Evolutionary conservation across 805 yeast genomes (phyloP), one percentile per base, ranked within the genome.

Genomic region (Yarrowia osloensis): DNA sequence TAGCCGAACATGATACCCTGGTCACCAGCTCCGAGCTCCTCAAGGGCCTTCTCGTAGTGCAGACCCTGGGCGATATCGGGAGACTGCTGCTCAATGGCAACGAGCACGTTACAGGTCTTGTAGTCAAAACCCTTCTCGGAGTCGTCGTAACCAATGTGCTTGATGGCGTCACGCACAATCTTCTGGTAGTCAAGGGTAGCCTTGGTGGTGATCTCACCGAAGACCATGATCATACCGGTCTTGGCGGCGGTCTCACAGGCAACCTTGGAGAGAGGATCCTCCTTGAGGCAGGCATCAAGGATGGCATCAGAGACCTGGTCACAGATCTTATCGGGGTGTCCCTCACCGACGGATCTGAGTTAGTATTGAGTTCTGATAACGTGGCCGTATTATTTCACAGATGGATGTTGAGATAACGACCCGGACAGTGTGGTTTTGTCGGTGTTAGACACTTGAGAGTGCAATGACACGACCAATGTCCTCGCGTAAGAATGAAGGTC

Each of bases 1-100:
- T 95, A 95, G 82, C 99, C 99, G 79, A 95, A 95, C 99, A 95
- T 95, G 80, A 95, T 95, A 89, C 99, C 99, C 84, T 95, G 99
- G 84, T 95, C 99, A 88, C 99, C 99, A 72, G 99, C 99, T 81
- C 99, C 99, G 77, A 95, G 87, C 69, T 95, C 96, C 85, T 95
- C 99, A 72, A 95, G 84, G 67, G 90, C 97, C 83, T 88, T 74
- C 79, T 95, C 98, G 82, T 90, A 90, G 83, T 95, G 98, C 78
- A 95, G 87, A 87, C 99, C 99, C 84, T 94, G 98, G 70, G 99
- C 99, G 77, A 95, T 95, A 83, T 95, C 99, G 74, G 97, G 95
- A 66, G 98, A 92, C 84, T 95, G 99, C 84, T 95, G 98, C 85
- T 95, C 99, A 80, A 95, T 92, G 80, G 99, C 99, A 71, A 95